Percentiles rank a stretch among this genome's conserved stretches.
Evolutionary conservation across 345 rosid genomes (phyloP).

Genomic region (Eucalyptus brandiana): DNA sequence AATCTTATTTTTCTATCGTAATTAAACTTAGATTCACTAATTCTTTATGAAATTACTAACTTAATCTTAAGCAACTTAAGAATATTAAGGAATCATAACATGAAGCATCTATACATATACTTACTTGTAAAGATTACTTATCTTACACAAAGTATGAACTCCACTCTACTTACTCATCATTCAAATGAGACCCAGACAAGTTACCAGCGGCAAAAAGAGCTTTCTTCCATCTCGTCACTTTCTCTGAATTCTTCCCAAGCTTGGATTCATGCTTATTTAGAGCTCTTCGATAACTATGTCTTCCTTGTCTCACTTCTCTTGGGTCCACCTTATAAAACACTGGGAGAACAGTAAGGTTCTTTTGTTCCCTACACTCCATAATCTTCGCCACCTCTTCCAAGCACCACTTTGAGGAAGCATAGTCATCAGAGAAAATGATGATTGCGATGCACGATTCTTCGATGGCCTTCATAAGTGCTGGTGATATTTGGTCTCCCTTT

Average conservation of each 20-base stretch:
- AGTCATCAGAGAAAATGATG: not conserved
- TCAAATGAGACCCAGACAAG: not conserved
- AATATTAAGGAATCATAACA: too few species aligned
- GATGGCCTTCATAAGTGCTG: not conserved
- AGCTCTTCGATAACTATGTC: accelerated
- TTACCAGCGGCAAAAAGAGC: not conserved
- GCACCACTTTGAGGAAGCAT: not conserved
- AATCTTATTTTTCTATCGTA: too few species aligned
- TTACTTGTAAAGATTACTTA: not conserved
- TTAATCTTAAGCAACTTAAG: too few species aligned
- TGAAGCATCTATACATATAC: not conserved
- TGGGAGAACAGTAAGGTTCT: not conserved
- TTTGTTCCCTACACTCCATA: not conserved
- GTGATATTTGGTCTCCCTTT: not conserved
- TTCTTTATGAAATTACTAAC: not conserved
- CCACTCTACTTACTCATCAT: not conserved
- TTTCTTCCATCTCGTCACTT: not conserved
- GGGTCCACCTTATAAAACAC: not conserved
- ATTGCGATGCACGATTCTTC: not conserved
- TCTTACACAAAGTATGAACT: not conserved
- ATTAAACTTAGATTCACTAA: too few species aligned
- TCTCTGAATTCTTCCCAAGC: accelerated
- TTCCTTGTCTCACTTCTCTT: not conserved
- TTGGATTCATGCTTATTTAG: not conserved
- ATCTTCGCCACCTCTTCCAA: not conserved